Percentiles rank a stretch among this genome's conserved stretches.
Evolutionary conservation across 129 eudicot species (phyloP).

Genomic region (Ambrosia trifida): DNA sequence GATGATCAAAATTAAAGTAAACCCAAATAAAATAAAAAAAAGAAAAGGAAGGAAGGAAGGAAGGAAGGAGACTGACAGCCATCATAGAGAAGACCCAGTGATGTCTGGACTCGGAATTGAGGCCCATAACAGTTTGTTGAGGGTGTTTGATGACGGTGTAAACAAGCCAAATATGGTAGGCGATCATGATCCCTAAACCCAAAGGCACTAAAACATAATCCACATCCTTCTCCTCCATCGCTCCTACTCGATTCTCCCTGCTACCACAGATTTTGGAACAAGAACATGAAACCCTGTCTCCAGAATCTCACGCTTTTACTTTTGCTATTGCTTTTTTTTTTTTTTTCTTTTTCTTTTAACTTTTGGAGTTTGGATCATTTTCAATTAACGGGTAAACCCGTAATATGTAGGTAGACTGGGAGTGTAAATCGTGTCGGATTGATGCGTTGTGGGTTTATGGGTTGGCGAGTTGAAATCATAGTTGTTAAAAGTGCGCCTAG

Average conservation of each 20-base stretch:
- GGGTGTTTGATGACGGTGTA: conserved; percentile 44
- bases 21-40: too few species aligned
- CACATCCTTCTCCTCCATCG: conserved; percentile 50
- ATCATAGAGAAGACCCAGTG: conserved; percentile 72
- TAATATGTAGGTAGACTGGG: too few species aligned
- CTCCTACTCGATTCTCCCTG: conserved; percentile 6
- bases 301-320: too few species aligned
- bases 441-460: too few species aligned
- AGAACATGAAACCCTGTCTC: too few species aligned
- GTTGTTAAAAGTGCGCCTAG: too few species aligned
- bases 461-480: too few species aligned
- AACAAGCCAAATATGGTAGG: conserved; percentile 77
- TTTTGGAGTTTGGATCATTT: too few species aligned
- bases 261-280: not conserved
- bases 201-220: conserved; percentile 57
- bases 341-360: too few species aligned
- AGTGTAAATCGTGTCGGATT: too few species aligned
- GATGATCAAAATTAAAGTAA: not conserved
- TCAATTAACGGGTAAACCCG: too few species aligned
- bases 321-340: too few species aligned
- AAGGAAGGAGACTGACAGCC: conserved; percentile 48
- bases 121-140: conserved; percentile 68
- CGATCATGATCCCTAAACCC: conserved; percentile 51
- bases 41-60: not conserved
- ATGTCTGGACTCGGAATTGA: conserved; percentile 69